Percentiles rank a stretch among this genome's conserved stretches.
These are phyloP conservation scores for Talaromyces sp. DNA, from an alignment of 2,329 filamentous ascomycete species.

Conservation along the genomic window DNA sequence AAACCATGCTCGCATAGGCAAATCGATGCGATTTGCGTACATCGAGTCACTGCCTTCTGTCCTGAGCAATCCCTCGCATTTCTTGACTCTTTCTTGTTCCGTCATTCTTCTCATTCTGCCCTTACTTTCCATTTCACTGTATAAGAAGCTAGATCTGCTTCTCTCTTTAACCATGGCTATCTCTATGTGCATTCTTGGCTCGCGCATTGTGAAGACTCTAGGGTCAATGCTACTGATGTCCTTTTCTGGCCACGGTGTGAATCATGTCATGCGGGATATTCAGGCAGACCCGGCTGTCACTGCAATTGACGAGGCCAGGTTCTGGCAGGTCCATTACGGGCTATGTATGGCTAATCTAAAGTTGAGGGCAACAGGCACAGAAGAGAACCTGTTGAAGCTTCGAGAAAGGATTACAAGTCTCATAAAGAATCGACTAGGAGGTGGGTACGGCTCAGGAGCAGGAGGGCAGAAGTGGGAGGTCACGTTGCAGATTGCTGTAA, in stretches of 20 bases:
- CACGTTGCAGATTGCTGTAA: conserved; percentile 68
- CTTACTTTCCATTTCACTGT: conserved; percentile 72
- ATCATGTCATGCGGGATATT: conserved; percentile 76
- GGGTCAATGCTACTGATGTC: conserved; percentile 96
- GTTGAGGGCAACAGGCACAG: conserved; percentile 65
- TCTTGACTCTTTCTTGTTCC: conserved; percentile 85
- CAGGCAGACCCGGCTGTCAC: conserved; percentile 70
- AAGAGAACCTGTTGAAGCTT: conserved; percentile 65
- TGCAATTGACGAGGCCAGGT: conserved; percentile 80
- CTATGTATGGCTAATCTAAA: conserved; percentile 93
- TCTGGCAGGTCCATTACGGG: conserved; percentile 98
- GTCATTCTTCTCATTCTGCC: conserved; percentile 73
- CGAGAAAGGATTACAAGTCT: conserved; percentile 70
- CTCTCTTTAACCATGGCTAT: conserved; percentile 76
- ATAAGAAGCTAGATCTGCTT: conserved; percentile 74
- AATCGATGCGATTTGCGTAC: conserved; percentile 80
- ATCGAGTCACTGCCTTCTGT: conserved; percentile 76
- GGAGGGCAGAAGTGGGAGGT: conserved; percentile 87
- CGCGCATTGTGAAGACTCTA: conserved; percentile 75
- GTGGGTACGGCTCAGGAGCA: conserved; percentile 73
- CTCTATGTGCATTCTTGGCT: conserved; percentile 82
- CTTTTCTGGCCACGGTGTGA: conserved; percentile 58
- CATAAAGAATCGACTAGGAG: conserved; percentile 79
- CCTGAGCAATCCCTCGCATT: conserved; percentile 92
- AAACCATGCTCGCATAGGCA: conserved; percentile 88